Conservation (phyloP, 139 green algal species). For the Asterochloris erici region DNA sequence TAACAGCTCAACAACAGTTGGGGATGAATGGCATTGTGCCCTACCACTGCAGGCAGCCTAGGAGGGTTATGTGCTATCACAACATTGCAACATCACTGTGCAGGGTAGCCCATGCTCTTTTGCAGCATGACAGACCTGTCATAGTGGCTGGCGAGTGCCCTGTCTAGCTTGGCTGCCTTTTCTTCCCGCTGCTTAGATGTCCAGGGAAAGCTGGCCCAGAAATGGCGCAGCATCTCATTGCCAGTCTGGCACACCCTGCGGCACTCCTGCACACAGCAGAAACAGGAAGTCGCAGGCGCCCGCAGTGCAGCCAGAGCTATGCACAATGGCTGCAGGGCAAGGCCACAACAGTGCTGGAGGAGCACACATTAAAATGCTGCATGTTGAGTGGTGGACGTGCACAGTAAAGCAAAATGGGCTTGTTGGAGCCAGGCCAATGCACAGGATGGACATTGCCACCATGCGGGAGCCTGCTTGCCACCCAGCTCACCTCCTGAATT, state of each 20-base stretch:
- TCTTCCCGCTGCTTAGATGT: slow-evolving; percentile 24
- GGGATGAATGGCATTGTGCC: not conserved
- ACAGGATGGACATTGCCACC: no score
- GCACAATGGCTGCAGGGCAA: no score
- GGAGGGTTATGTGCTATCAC: not conserved
- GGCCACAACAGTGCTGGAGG: no score
- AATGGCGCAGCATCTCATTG: slow-evolving; percentile 77
- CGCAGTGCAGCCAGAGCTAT: no score
- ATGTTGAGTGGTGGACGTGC: no score
- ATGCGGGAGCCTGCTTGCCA: not conserved
- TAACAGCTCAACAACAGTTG: no score
- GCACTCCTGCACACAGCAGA: not conserved
- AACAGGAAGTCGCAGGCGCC: no score
- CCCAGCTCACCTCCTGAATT: not conserved
- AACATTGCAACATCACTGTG: not conserved
- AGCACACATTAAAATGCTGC: no score
- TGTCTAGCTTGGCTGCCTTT: slow-evolving; percentile 38
- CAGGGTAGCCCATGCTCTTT: not conserved
- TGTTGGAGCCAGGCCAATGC: no score
- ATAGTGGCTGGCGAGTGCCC: slow-evolving; percentile 35
- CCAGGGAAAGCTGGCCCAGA: slow-evolving; percentile 56
- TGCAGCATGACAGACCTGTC: slow-evolving; percentile 5
- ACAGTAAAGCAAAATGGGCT: no score
- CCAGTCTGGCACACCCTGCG: slow-evolving; percentile 28
- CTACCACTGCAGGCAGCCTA: not conserved